Evolutionary conservation across 2,329 filamentous ascomycete species (phyloP).

Genomic region (Fusarium begoniae): DNA sequence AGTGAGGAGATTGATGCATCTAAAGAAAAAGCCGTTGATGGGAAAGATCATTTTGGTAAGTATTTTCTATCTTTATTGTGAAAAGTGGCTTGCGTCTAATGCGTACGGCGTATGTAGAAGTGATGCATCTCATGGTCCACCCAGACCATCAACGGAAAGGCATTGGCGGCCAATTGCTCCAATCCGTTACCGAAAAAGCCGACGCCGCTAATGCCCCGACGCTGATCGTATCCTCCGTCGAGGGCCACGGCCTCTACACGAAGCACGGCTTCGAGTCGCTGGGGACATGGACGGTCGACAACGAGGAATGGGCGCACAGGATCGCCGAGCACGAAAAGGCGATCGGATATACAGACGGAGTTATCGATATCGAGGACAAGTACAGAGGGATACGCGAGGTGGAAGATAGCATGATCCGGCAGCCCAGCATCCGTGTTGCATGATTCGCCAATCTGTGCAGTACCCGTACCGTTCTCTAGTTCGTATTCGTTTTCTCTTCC

Average conservation of each 20-base stretch:
- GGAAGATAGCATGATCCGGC: slow-evolving; percentile 39
- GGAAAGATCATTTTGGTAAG: slow-evolving; percentile 29
- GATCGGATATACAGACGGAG: slow-evolving; percentile 20
- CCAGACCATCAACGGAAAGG: slow-evolving; percentile 36
- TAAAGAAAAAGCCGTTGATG: slow-evolving; percentile 25
- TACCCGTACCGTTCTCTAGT: slow-evolving; percentile 17
- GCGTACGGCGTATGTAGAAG: slow-evolving; percentile 4
- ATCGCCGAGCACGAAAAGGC: slow-evolving; percentile 12
- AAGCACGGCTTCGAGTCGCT: slow-evolving; percentile 28
- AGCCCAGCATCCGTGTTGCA: slow-evolving; percentile 19
- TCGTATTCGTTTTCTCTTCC: slow-evolving; percentile 34
- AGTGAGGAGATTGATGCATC: slow-evolving; percentile 28
- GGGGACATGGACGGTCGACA: slow-evolving; percentile 32
- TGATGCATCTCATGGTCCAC: slow-evolving; percentile 39
- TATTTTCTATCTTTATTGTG: neutral
- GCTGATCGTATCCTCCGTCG: slow-evolving; percentile 27
- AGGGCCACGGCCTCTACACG: slow-evolving; percentile 28
- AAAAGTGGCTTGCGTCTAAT: neutral
- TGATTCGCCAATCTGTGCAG: neutral
- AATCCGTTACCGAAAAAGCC: slow-evolving; percentile 22
- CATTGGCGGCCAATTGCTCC: slow-evolving; percentile 28
- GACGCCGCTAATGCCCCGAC: slow-evolving; percentile 18
- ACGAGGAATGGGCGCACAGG: slow-evolving; percentile 31
- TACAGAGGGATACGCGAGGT: slow-evolving; percentile 30
- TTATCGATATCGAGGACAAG: neutral